phyloP scores from a whole-genome alignment of 345 rosid genomes.

The Gossypium stocksii region DNA sequence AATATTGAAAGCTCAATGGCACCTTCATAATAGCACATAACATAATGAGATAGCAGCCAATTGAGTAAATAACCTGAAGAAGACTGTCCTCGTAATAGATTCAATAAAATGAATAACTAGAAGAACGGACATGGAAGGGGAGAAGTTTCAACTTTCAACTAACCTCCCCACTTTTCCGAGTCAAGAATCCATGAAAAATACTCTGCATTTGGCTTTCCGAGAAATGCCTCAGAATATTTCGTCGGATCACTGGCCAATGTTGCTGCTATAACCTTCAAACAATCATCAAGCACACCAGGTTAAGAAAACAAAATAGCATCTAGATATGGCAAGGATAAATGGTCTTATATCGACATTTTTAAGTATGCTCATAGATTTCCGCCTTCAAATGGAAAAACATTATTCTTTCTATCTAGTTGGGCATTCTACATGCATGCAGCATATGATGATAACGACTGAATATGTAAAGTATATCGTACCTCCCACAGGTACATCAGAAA shows the following conservation, averaged over 20 bases:
- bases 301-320: slow-evolving; percentile 9
- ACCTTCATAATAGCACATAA: slow-evolving; percentile 40
- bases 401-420: neutral
- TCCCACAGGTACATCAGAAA: neutral
- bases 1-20: slow-evolving; percentile 94
- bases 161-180: slow-evolving; percentile 98
- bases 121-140: neutral
- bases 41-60: slow-evolving; percentile 1
- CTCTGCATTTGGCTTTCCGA: slow-evolving; percentile 67
- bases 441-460: neutral
- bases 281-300: neutral
- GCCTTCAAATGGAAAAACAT: neutral
- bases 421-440: neutral
- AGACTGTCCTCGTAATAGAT: neutral
- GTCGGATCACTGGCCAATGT: slow-evolving; percentile 70
- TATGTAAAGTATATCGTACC: neutral
- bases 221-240: slow-evolving; percentile 83
- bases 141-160: slow-evolving; percentile 7
- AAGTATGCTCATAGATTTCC: neutral
- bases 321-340: neutral
- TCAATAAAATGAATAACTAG: neutral
- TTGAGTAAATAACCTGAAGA: neutral
- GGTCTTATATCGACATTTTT: neutral
- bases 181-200: slow-evolving; percentile 92
- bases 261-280: slow-evolving; percentile 80